phyloP scores from a whole-genome alignment of 2,329 filamentous ascomycete species.

The Apiospora saccharicola region DNA sequence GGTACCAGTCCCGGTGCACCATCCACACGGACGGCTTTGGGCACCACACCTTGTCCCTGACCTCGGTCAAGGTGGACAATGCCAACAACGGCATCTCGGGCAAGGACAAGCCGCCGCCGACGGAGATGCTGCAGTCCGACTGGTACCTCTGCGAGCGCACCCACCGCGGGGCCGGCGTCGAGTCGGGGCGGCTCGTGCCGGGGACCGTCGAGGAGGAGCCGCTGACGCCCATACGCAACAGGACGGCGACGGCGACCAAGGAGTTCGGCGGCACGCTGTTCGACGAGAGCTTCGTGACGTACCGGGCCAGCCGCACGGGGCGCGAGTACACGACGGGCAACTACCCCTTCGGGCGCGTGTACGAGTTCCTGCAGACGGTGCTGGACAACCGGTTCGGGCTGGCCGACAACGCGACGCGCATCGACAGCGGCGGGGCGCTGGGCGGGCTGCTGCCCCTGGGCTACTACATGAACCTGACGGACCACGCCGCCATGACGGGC shows the following conservation, averaged over 20 bases:
- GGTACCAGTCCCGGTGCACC: background rate
- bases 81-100: background rate
- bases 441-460: slow-evolving; percentile 1
- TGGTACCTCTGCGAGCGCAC: slow-evolving; percentile 5
- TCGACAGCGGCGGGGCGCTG: background rate
- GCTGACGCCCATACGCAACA: background rate
- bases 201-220: background rate
- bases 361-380: background rate
- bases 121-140: slow-evolving; percentile 5
- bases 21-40: background rate
- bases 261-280: background rate
- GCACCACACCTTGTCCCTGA: background rate
- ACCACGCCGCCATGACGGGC: background rate
- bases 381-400: background rate
- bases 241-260: background rate
- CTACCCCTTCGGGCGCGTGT: background rate
- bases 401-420: background rate
- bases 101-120: background rate
- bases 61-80: background rate
- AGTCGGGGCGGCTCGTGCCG: background rate
- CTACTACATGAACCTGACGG: slow-evolving; percentile 18
- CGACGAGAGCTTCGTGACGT: background rate
- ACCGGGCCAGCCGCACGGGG: background rate
- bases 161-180: background rate
- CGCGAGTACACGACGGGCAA: background rate